A percentile compares a stretch with the other conserved stretches of the same genome.
Conservation (phyloP, 805 yeast species). For the Alloascoidea hylecoeti region DNA sequence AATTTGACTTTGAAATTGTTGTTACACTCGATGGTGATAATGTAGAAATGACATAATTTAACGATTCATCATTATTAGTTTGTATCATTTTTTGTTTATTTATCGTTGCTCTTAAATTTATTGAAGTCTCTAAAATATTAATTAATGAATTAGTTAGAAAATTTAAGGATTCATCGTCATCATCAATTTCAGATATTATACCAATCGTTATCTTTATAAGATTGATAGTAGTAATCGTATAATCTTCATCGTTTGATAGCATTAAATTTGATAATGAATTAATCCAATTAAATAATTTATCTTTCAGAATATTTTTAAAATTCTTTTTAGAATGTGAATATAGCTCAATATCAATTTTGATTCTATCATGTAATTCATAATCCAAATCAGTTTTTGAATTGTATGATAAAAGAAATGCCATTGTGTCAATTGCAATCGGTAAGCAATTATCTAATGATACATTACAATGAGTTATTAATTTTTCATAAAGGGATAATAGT, state of each 20-base stretch:
- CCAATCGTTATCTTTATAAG: not conserved
- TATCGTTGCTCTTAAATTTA: not conserved
- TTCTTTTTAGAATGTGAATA: slow-evolving; percentile 2
- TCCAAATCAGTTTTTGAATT: slow-evolving; percentile 6
- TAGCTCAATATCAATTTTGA: not conserved
- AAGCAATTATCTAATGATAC: slow-evolving; percentile 21
- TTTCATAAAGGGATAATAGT: slow-evolving; percentile 17
- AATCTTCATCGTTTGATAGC: slow-evolving; percentile 12
- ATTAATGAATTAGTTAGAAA: no score
- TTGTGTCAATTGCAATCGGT: slow-evolving; percentile 21
- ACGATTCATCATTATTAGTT: no score
- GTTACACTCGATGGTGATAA: no score
- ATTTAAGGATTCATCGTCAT: no score
- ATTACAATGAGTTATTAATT: slow-evolving; percentile 18
- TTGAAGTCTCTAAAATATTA: no score
- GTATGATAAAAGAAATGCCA: slow-evolving; percentile 13
- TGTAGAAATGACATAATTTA: no score
- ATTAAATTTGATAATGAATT: slow-evolving; percentile 13
- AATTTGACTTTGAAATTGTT: no score
- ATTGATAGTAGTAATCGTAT: not conserved
- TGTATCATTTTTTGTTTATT: not conserved
- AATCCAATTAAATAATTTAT: slow-evolving; percentile 14
- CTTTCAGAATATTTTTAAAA: slow-evolving; percentile 6
- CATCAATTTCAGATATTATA: not conserved
- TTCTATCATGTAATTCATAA: slow-evolving; percentile 4